phyloP scores from a whole-genome alignment of 2,329 filamentous ascomycete genomes.

The Claviceps arundinis region DNA sequence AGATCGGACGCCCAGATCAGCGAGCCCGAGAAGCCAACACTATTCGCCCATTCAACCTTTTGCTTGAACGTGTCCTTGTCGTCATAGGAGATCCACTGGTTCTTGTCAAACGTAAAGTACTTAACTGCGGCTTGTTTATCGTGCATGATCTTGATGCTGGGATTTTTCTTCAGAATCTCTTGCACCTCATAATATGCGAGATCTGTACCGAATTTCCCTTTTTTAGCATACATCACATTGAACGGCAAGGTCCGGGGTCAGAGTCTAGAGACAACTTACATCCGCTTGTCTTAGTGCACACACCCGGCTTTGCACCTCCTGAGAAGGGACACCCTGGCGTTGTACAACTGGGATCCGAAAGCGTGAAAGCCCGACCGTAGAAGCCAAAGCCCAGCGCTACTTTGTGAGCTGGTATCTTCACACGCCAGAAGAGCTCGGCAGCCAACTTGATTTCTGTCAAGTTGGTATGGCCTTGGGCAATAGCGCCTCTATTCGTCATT shows the following conservation, averaged over 20 bases:
- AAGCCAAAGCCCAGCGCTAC: constrained; percentile 28
- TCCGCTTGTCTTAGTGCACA: constrained; percentile 5
- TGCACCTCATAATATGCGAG: constrained; percentile 10
- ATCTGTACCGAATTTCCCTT: background rate
- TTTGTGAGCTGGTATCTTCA: constrained; percentile 23
- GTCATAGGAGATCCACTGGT: constrained; percentile 11
- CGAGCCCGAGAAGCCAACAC: constrained; percentile 7
- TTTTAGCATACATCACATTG: background rate
- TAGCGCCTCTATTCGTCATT: background rate
- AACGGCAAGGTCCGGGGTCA: background rate
- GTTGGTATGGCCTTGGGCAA: constrained; percentile 24
- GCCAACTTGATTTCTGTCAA: constrained; percentile 26
- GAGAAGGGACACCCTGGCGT: constrained; percentile 11
- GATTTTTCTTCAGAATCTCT: constrained; percentile 7
- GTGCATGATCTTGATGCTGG: constrained; percentile 7
- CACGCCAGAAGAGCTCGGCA: constrained; percentile 29
- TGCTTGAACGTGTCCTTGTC: constrained; percentile 9
- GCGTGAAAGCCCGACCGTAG: constrained; percentile 22
- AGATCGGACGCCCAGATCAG: constrained; percentile 13
- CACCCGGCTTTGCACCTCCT: constrained; percentile 7
- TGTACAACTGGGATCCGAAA: constrained; percentile 8
- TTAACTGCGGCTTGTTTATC: constrained; percentile 12
- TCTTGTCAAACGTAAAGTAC: constrained; percentile 8
- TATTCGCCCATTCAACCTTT: constrained; percentile 10
- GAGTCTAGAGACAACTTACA: background rate